Base-by-base conservation (phyloP, 2,329 filamentous ascomycete genomes). In the Bipolaris cookei region DNA sequence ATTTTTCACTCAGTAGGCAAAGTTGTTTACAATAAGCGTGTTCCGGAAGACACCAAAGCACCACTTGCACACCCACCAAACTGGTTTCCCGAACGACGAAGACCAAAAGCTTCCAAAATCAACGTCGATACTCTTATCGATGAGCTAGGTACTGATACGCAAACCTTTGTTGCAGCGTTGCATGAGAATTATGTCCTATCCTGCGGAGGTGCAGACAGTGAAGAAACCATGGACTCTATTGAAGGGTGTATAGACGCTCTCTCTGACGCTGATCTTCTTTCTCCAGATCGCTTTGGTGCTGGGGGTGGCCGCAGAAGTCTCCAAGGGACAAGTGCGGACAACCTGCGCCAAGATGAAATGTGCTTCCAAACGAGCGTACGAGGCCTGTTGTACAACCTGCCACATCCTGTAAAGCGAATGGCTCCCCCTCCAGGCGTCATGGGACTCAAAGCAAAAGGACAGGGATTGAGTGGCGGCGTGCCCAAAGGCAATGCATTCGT, bases 1-100 rank as follows among this genome's bases (percentile, higher is more conserved):
- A 92, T 99, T 48, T 99, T 99, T 71, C 95, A 99, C 74, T 92
- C 95, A 0, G 90, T 98, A 11, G 95, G 94, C 3, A 97, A 95
- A 73, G 91, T 99, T 2, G 88, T 98, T 0, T 96, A 98, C 79
- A 99, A 99, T 79, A 99, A 97, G 74, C 86, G 95, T 43, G 84
- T 90, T 25, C 73, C 76, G 3, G 77, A 82, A 11, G 65, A 74
- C 42, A 67, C 71, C 42, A 57, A 52, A 18, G 41, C 51, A 13
- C 65, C 77, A 3, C 58, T 76, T 37, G 67, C 75, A 6, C 80
- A 82, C 48, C 81, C 82, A 13, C 80, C 81, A 18, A 68, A 75
- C 38, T 80, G 79, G 67, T 76, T 82, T 28, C 78, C 81, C 0
- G 77, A 81, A 51, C 73, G 77, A 49, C 70, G 73, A 30, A 75